These are phyloP conservation scores for Arthrobotrys sinensis DNA, from an alignment of 2,329 filamentous ascomycete species.

Conservation along the genomic window DNA sequence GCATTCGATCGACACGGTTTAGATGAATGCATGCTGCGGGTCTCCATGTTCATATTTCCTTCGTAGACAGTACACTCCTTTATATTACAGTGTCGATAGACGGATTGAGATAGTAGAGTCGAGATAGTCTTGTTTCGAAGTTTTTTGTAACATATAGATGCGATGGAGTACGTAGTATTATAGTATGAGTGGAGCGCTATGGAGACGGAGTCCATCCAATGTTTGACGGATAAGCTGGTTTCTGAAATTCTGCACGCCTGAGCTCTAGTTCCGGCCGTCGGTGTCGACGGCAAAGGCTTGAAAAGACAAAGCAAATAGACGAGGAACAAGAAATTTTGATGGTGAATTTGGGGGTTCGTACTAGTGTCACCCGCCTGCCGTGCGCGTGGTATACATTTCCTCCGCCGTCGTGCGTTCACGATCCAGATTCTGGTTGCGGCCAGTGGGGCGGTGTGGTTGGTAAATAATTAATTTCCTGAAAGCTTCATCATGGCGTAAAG, in stretches of 20 bases:
- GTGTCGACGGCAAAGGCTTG: conserved; percentile 19
- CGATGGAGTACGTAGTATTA: not conserved
- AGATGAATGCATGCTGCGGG: conserved; percentile 23
- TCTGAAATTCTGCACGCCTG: not conserved
- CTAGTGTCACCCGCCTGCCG: conserved; percentile 15
- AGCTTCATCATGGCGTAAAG: not conserved
- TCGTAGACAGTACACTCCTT: conserved; percentile 3
- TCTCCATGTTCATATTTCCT: not conserved
- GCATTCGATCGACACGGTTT: conserved; percentile 29
- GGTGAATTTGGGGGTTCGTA: not conserved
- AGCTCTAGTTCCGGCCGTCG: not conserved
- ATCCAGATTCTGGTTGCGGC: not conserved
- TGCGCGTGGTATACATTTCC: conserved; percentile 13
- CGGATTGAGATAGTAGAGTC: conserved; percentile 23
- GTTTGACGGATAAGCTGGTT: conserved; percentile 15
- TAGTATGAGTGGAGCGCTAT: not conserved
- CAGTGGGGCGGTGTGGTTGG: conserved; percentile 6
- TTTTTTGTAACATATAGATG: conserved; percentile 13
- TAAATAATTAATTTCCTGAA: conserved; percentile 12
- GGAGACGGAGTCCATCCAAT: conserved; percentile 18
- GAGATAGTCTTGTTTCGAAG: conserved; percentile 10
- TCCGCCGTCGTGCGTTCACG: conserved; percentile 1
- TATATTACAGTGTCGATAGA: conserved; percentile 22
- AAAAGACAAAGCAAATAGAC: conserved; percentile 1
- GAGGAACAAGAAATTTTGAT: conserved; percentile 1